Conservation (phyloP, 257 asterid species). For the Nicotiana undulata region DNA sequence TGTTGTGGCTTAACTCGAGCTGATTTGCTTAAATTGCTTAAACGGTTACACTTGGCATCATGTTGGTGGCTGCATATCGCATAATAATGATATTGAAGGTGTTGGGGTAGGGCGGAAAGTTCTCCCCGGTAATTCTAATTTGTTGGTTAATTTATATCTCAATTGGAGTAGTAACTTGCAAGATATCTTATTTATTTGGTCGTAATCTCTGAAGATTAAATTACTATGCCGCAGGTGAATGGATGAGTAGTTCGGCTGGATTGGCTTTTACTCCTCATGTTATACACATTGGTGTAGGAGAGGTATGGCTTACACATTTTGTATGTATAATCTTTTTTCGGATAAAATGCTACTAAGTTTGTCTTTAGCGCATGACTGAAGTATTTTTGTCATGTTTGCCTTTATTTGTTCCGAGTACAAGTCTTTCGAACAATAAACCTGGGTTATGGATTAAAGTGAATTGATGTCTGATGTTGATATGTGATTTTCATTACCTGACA, state of each 20-base stretch:
- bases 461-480: background rate
- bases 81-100: background rate
- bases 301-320: conserved; percentile 13
- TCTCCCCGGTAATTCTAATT: background rate
- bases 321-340: background rate
- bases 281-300: conserved; percentile 29
- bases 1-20: background rate
- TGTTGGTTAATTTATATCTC: background rate
- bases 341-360: background rate
- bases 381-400: background rate
- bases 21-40: background rate
- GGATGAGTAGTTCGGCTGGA: conserved; percentile 47
- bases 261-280: conserved; percentile 40
- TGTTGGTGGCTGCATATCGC: background rate
- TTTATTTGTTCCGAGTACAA: background rate
- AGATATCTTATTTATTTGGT: background rate
- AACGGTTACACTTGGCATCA: background rate
- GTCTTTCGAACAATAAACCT: background rate
- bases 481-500: background rate
- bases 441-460: background rate
- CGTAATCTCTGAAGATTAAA: background rate
- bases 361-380: background rate
- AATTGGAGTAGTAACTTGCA: background rate
- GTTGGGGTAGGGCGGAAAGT: background rate
- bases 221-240: conserved; percentile 29